Evolutionary conservation across 108 stramenopile species (phyloP).

Genomic region (Halocafeteria seosinensis): DNA sequence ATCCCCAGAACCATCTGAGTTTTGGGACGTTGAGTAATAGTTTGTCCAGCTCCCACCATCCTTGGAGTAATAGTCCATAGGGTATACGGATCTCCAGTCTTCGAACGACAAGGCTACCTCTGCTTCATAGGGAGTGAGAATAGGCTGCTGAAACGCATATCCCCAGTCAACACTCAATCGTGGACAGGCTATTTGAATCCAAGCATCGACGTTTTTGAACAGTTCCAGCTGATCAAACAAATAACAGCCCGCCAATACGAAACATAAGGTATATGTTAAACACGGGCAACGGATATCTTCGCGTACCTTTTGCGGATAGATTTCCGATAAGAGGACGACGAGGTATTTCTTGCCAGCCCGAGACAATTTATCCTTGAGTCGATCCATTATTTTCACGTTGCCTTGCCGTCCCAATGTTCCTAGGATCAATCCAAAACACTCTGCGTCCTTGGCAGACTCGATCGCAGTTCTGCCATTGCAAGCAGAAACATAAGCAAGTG

Average conservation of each 20-base stretch:
- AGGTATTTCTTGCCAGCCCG: conserved; percentile 40
- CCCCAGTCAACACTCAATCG: conserved; percentile 91
- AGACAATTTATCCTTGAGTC: conserved; percentile 40
- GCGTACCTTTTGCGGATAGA: conserved; percentile 70
- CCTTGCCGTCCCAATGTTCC: conserved; percentile 94
- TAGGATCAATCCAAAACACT: conserved; percentile 65
- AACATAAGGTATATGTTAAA: too few relatives aligned
- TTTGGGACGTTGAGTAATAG: conserved; percentile 33
- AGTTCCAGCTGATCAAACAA: too few relatives aligned
- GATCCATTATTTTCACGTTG: conserved; percentile 71
- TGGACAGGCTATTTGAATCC: conserved; percentile 97
- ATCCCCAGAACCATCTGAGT: too few relatives aligned
- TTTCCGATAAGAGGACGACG: conserved; percentile 67
- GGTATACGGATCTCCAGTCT: conserved; percentile 48
- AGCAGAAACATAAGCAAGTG: conserved; percentile 1
- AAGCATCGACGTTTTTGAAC: conserved; percentile 54
- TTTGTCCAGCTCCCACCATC: conserved; percentile 78
- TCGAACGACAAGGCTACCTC: conserved; percentile 25
- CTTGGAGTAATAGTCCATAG: conserved; percentile 88
- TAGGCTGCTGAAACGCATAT: conserved; percentile 41
- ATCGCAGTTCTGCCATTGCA: too few relatives aligned
- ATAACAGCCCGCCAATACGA: too few relatives aligned
- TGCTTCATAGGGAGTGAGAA: conserved; percentile 43
- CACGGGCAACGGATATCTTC: too few relatives aligned
- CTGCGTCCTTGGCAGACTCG: conserved; percentile 21